Conservation (phyloP, 164 flowering plant species). For the Dillenia turbinata region DNA sequence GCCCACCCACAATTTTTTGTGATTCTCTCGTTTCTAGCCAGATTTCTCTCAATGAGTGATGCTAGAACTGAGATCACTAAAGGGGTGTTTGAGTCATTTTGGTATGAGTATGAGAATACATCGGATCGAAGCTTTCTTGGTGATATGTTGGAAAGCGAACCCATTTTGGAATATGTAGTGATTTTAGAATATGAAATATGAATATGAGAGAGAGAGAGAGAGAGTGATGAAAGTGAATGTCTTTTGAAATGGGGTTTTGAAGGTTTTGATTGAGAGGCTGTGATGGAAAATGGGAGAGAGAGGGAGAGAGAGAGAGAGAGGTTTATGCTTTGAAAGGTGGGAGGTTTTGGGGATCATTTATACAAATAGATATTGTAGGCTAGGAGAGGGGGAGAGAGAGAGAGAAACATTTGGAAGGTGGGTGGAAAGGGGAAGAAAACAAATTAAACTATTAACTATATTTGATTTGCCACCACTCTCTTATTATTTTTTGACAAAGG, state of each 20-base stretch:
- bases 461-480: conserved; percentile 12
- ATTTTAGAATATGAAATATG: no score
- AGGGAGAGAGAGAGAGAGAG: background rate
- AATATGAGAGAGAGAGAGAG: background rate
- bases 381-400: background rate
- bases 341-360: background rate
- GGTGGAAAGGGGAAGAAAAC: conserved; percentile 22
- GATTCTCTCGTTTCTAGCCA: conserved; percentile 62
- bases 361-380: background rate
- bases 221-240: background rate
- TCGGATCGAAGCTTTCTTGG: conserved; percentile 76
- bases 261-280: no score
- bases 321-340: no score
- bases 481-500: conserved; percentile 11
- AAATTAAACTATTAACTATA: conserved; percentile 20
- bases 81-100: conserved; percentile 51
- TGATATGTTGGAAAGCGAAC: conserved; percentile 44
- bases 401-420: conserved; percentile 30
- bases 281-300: background rate
- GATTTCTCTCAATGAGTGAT: conserved; percentile 74
- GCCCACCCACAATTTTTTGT: conserved; percentile 28
- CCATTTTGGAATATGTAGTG: conserved; percentile 12
- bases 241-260: no score
- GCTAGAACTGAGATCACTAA: conserved; percentile 81
- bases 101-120: conserved; percentile 54